These are phyloP conservation scores for Fraxinus pennsylvanica DNA, from an alignment of 257 asterid genomes.

Conservation along the genomic window DNA sequence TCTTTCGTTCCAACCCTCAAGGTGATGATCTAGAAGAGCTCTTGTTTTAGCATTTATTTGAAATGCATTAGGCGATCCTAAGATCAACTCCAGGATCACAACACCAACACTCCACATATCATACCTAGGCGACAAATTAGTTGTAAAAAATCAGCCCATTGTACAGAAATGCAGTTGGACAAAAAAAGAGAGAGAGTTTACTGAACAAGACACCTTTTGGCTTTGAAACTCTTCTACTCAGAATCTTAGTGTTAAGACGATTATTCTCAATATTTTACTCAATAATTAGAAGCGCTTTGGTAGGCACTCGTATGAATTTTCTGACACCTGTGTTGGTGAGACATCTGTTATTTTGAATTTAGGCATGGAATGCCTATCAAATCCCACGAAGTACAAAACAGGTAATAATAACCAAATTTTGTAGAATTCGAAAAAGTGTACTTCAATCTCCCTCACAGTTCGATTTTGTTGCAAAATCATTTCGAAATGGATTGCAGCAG, in stretches of 20 bases:
- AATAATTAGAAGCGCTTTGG: slow-evolving; percentile 11
- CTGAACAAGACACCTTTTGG: not conserved
- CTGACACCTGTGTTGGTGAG: not conserved
- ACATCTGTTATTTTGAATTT: slow-evolving; percentile 4
- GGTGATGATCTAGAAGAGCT: slow-evolving; percentile 85
- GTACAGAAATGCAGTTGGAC: slow-evolving; percentile 6
- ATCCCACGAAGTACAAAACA: not conserved
- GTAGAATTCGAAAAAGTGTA: not conserved
- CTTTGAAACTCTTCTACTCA: slow-evolving; percentile 1
- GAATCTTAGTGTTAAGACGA: not conserved
- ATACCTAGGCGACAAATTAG: slow-evolving; percentile 59
- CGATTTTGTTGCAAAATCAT: slow-evolving; percentile 13
- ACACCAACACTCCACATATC: slow-evolving; percentile 99
- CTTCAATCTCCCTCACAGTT: slow-evolving; percentile 7
- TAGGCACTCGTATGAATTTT: not conserved
- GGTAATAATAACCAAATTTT: not conserved
- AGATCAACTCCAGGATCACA: slow-evolving; percentile 81
- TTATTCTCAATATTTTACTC: slow-evolving; percentile 8
- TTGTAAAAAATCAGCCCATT: slow-evolving; percentile 22
- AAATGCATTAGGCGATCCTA: slow-evolving; percentile 94
- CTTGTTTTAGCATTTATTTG: slow-evolving; percentile 81
- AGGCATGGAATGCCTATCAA: not conserved
- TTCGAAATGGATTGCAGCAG: slow-evolving; percentile 6
- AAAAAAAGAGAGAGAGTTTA: no score
- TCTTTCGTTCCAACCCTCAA: slow-evolving; percentile 89